A percentile compares a stretch with the other conserved stretches of the same genome.
Conservation (phyloP, 1,139 yeast genomes). For the Debaryomyces nepalensis region DNA sequence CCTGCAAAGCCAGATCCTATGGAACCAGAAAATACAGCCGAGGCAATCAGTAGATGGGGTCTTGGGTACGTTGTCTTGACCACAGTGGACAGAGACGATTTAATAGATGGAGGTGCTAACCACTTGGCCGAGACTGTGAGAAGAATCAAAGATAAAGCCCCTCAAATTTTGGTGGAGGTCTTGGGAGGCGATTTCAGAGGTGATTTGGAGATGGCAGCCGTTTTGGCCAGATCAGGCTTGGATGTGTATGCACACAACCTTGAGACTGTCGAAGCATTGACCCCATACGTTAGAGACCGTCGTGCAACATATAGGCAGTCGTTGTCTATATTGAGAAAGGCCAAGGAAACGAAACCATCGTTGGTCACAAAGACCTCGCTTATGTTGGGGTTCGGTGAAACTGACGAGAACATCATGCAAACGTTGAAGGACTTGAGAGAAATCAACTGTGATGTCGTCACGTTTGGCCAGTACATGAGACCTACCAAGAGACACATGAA, state of each 20-base stretch:
- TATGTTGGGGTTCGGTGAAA: conserved; percentile 97
- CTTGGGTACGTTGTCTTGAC: conserved; percentile 97
- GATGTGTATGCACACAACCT: conserved; percentile 97
- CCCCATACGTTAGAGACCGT: conserved; percentile 95
- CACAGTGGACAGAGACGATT: conserved; percentile 96
- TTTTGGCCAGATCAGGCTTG: conserved; percentile 82
- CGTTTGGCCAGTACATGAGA: conserved; percentile 99
- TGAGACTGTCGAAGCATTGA: conserved; percentile 93
- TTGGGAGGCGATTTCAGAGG: conserved; percentile 96
- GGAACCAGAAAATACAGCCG: conserved; percentile 98
- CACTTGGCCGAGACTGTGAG: conserved; percentile 90
- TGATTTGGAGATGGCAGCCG: conserved; percentile 75
- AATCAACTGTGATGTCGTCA: conserved; percentile 87
- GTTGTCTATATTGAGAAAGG: conserved; percentile 72
- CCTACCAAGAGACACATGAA: conserved; percentile 99
- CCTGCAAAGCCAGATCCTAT: conserved; percentile 92
- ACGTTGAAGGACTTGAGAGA: conserved; percentile 77
- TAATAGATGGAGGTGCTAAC: conserved; percentile 88
- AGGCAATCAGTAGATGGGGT: conserved; percentile 98
- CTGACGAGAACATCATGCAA: conserved; percentile 82
- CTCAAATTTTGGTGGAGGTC: conserved; percentile 90
- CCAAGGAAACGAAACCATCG: conserved; percentile 75
- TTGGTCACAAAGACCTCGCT: conserved; percentile 90
- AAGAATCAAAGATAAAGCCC: conserved; percentile 84
- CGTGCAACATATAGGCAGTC: conserved; percentile 95